phyloP scores from a whole-genome alignment of 306 rosid genomes.

The Hippophae gyantsensis region DNA sequence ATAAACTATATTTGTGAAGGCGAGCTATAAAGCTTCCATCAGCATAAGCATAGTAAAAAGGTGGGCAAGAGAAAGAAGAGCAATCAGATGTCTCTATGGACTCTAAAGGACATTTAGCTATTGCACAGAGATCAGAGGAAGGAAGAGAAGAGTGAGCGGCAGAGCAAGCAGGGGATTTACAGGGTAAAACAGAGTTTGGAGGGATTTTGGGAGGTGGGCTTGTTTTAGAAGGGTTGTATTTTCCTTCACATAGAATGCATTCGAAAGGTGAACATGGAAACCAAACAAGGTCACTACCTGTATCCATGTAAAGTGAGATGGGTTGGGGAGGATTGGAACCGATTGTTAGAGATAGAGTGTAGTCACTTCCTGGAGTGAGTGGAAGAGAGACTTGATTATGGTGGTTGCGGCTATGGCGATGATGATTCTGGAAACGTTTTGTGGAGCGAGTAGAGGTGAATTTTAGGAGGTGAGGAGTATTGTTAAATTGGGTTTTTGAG shows the following conservation, averaged over 20 bases:
- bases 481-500: slow-evolving; percentile 51
- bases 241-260: slow-evolving; percentile 89
- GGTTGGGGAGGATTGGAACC: slow-evolving; percentile 44
- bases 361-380: slow-evolving; percentile 81
- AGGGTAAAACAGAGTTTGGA: slow-evolving; percentile 31
- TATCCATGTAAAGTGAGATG: slow-evolving; percentile 87
- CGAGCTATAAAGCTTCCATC: slow-evolving; percentile 75
- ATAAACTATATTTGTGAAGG: slow-evolving; percentile 42
- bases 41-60: slow-evolving; percentile 76
- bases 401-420: slow-evolving; percentile 11
- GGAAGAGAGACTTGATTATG: slow-evolving; percentile 61
- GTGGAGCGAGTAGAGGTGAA: slow-evolving; percentile 53
- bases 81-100: slow-evolving; percentile 66
- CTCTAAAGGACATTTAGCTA: slow-evolving; percentile 64
- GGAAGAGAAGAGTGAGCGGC: slow-evolving; percentile 48
- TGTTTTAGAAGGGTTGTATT: slow-evolving; percentile 29
- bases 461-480: slow-evolving; percentile 67
- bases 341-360: slow-evolving; percentile 58
- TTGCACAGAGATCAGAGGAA: slow-evolving; percentile 71
- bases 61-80: slow-evolving; percentile 55
- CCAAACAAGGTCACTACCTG: slow-evolving; percentile 95
- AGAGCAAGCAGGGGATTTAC: slow-evolving; percentile 66
- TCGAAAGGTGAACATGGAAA: slow-evolving; percentile 85
- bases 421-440: slow-evolving; percentile 47
- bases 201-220: slow-evolving; percentile 37